These are phyloP conservation scores for Vitis hybrid DNA, from an alignment of 177 flowering plant species.

Conservation along the genomic window DNA sequence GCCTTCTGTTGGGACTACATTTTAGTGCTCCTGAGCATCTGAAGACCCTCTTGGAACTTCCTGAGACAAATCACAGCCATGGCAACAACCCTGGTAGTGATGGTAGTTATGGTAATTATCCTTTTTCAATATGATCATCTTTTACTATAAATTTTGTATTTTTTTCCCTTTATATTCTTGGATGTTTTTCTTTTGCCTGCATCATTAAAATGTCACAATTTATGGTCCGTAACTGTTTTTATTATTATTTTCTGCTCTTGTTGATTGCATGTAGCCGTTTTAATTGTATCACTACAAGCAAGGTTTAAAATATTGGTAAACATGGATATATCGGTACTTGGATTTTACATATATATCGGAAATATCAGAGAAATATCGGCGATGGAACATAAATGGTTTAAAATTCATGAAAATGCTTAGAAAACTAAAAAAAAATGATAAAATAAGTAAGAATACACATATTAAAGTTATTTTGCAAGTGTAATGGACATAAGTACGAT, in stretches of 20 bases:
- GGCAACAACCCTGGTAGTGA: conserved; percentile 26
- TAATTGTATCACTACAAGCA: not conserved
- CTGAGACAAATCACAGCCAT: conserved; percentile 27
- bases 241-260: not conserved
- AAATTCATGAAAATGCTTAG: no score
- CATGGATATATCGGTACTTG: no score
- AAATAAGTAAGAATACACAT: no score
- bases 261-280: not conserved
- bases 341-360: no score
- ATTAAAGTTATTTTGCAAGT: no score
- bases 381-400: no score
- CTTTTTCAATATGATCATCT: conserved; percentile 1
- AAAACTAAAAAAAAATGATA: no score
- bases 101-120: conserved; percentile 47
- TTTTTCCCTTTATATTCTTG: not conserved
- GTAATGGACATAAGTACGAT: no score
- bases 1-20: conserved; percentile 88
- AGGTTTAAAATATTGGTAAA: no score
- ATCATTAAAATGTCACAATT: not conserved
- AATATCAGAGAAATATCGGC: no score
- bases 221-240: not conserved
- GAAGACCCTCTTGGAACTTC: conserved; percentile 42
- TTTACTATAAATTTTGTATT: not conserved
- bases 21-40: conserved; percentile 89
- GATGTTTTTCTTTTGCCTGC: not conserved